A percentile compares a stretch with the other conserved stretches of the same genome.
Evolutionary conservation across 169 alveolate species (phyloP).

Genomic region (Plasmodium malariae): DNA sequence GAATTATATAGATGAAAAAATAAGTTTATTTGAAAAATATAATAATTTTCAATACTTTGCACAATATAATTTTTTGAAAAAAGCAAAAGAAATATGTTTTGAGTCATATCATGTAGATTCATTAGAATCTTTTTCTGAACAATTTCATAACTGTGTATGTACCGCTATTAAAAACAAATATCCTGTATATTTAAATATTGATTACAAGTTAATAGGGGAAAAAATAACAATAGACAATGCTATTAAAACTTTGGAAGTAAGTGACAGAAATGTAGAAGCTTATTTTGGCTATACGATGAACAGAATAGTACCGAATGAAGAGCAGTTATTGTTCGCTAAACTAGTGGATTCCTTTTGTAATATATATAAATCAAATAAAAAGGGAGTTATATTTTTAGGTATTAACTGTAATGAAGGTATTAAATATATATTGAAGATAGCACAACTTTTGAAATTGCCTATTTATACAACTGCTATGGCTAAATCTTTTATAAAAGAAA

Average conservation of each 20-base stretch:
- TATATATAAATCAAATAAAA: conserved; percentile 36
- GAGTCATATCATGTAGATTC: conserved; percentile 41
- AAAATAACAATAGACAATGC: conserved; percentile 28
- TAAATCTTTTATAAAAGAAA: conserved; percentile 49
- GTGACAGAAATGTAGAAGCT: not conserved
- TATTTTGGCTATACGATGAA: not conserved
- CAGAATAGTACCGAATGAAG: not conserved
- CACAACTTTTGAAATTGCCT: conserved; percentile 40
- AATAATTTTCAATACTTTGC: conserved; percentile 68
- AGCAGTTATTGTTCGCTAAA: not conserved
- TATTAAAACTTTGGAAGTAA: not conserved
- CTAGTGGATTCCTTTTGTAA: not conserved
- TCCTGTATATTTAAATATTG: conserved; percentile 63
- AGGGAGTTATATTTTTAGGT: conserved; percentile 69
- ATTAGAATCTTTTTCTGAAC: conserved; percentile 14
- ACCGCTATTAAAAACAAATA: not conserved
- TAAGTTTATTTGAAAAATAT: conserved; percentile 39
- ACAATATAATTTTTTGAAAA: conserved; percentile 38
- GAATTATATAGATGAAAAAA: conserved; percentile 25
- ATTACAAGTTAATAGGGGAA: conserved; percentile 36
- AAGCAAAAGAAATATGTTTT: conserved; percentile 57
- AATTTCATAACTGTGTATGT: conserved; percentile 4
- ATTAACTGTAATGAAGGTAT: conserved; percentile 57
- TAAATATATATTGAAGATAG: conserved; percentile 46
- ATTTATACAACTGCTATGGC: conserved; percentile 64